These are phyloP conservation scores for Penicillium simplicissimum DNA, from an alignment of 495 filamentous ascomycete species.

Conservation along the genomic window DNA sequence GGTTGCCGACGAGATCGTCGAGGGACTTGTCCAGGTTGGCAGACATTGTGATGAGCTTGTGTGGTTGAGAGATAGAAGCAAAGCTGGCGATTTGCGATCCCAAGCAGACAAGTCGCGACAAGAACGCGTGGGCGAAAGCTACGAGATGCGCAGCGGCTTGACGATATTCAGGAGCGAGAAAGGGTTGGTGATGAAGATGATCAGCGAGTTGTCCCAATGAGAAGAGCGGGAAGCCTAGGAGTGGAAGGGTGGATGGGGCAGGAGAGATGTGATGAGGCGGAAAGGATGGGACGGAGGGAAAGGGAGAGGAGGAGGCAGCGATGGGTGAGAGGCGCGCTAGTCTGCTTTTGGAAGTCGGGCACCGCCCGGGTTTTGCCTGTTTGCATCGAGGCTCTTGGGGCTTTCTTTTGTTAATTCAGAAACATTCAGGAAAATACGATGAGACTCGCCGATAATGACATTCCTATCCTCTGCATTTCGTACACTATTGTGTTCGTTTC, in stretches of 20 bases:
- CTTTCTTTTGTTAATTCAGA: not conserved
- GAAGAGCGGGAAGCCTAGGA: slow-evolving; percentile 6
- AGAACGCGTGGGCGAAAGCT: slow-evolving; percentile 19
- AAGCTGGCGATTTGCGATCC: slow-evolving; percentile 24
- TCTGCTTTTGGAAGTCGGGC: slow-evolving; percentile 17
- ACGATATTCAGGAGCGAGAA: slow-evolving; percentile 19
- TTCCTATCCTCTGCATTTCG: not conserved
- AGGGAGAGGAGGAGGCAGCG: slow-evolving; percentile 17
- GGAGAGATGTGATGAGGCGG: slow-evolving; percentile 14
- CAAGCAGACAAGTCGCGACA: slow-evolving; percentile 14
- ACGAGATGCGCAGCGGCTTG: slow-evolving; percentile 1
- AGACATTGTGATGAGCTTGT: slow-evolving; percentile 59
- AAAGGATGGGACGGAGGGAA: slow-evolving; percentile 17
- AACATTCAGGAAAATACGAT: not conserved
- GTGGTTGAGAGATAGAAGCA: slow-evolving; percentile 11
- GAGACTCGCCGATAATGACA: not conserved
- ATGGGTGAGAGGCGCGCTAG: slow-evolving; percentile 4
- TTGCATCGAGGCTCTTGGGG: slow-evolving; percentile 14
- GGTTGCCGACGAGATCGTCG: slow-evolving; percentile 88
- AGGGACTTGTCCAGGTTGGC: slow-evolving; percentile 93
- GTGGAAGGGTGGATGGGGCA: slow-evolving; percentile 8
- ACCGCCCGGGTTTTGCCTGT: slow-evolving; percentile 16
- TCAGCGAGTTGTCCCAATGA: not conserved
- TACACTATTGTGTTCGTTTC: not conserved
- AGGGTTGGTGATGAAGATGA: slow-evolving; percentile 3